phyloP scores from a whole-genome alignment of 148 eudicot genomes.

The Oxyria digyna region DNA sequence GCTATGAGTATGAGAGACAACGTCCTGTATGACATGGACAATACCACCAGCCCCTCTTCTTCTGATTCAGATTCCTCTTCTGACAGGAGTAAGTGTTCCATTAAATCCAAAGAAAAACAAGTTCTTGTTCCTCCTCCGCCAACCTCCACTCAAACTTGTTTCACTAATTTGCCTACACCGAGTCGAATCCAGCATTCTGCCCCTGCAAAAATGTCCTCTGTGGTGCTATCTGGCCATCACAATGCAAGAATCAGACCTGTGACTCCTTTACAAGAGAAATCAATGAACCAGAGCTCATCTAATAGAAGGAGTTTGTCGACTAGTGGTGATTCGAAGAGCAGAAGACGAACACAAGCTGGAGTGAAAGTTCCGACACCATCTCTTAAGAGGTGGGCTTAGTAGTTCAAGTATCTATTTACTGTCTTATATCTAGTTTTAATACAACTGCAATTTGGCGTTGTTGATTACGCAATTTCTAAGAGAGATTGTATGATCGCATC shows the following conservation, averaged over 20 bases:
- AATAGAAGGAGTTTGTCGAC: background rate
- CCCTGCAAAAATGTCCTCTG: constrained; percentile 11
- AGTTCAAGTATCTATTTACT: background rate
- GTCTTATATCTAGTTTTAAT: background rate
- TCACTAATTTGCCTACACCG: constrained; percentile 11
- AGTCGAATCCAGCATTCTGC: constrained; percentile 19
- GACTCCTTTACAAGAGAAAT: constrained; percentile 56
- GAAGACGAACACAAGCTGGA: background rate
- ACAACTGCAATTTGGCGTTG: background rate
- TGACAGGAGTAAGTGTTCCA: constrained; percentile 11
- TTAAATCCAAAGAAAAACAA: constrained; percentile 4
- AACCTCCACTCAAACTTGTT: constrained; percentile 6
- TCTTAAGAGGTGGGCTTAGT: background rate
- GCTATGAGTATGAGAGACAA: constrained; percentile 66
- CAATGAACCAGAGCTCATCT: constrained; percentile 33
- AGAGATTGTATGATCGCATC: background rate
- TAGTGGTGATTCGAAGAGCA: background rate
- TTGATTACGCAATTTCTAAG: background rate
- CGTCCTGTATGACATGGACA: constrained; percentile 71
- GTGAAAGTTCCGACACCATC: background rate
- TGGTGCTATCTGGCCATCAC: constrained; percentile 12
- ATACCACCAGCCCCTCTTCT: constrained; percentile 56
- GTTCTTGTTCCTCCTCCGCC: background rate
- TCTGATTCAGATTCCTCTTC: constrained; percentile 58
- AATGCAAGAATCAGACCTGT: constrained; percentile 23